phyloP scores from a whole-genome alignment of 441 rosid genomes.

The Adansonia madagascariensis region DNA sequence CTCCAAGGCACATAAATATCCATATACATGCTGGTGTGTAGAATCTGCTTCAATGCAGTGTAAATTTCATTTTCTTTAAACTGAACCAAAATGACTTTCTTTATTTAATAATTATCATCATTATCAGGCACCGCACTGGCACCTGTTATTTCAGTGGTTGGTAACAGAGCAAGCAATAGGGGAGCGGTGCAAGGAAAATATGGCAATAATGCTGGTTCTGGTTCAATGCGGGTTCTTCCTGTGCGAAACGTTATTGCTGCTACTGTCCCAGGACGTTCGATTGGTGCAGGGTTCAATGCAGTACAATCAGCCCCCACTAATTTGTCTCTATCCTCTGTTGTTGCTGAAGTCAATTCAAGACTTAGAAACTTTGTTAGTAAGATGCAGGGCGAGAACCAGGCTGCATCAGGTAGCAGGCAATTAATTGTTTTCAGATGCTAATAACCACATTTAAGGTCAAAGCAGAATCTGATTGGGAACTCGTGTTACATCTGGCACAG shows the following conservation, averaged over 20 bases:
- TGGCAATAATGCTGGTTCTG: conserved; percentile 44
- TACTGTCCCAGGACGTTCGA: conserved; percentile 48
- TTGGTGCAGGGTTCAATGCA: conserved; percentile 43
- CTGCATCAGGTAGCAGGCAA: conserved; percentile 50
- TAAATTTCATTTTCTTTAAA: background rate
- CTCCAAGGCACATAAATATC: conserved; percentile 80
- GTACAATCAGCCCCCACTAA: conserved; percentile 48
- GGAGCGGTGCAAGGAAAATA: conserved; percentile 58
- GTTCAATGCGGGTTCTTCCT: conserved; percentile 46
- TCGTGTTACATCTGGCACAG: conserved; percentile 29
- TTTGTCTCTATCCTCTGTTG: conserved; percentile 40
- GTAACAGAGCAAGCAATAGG: conserved; percentile 53
- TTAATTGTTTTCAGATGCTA: conserved; percentile 19
- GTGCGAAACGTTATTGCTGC: conserved; percentile 56
- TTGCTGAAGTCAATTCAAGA: conserved; percentile 52
- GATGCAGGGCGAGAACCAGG: conserved; percentile 53
- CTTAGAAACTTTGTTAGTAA: conserved; percentile 48
- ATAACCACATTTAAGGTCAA: conserved; percentile 37
- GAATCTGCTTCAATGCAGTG: conserved; percentile 24
- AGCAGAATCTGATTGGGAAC: conserved; percentile 27
- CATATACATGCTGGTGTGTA: conserved; percentile 95
- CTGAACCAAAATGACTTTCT: background rate
- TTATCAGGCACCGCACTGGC: conserved; percentile 59
- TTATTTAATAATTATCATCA: background rate
- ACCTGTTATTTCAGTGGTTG: conserved; percentile 57